Percentiles rank a stretch among this genome's conserved stretches.
Evolutionary conservation across 1,139 yeast species (phyloP).

Genomic region (Suhomyces terraborum): DNA sequence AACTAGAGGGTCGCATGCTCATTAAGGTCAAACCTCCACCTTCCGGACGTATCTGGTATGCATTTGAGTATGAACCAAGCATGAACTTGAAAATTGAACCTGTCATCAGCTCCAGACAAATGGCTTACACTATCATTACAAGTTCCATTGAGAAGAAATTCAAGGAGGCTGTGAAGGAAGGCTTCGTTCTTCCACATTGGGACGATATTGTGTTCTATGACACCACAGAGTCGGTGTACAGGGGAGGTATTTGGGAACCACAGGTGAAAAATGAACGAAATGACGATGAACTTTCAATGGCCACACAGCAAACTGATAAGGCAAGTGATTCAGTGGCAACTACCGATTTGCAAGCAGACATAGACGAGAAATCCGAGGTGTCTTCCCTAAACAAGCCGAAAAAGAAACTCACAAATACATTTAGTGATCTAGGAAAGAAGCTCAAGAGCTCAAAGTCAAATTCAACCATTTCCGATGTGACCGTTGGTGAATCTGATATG

Average conservation of each 20-base stretch:
- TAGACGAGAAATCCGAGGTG: conserved; percentile 6
- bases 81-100: conserved; percentile 82
- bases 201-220: conserved; percentile 79
- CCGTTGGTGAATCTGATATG: conserved; percentile 1
- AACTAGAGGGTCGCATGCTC: conserved; percentile 72
- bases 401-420: conserved; percentile 26
- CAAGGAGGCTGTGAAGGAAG: conserved; percentile 75
- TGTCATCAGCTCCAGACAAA: conserved; percentile 77
- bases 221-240: conserved; percentile 65
- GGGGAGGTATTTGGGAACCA: conserved; percentile 92
- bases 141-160: conserved; percentile 77
- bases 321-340: not conserved
- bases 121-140: conserved; percentile 76
- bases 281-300: conserved; percentile 1
- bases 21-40: conserved; percentile 85
- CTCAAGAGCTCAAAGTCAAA: conserved; percentile 19
- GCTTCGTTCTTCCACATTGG: conserved; percentile 83
- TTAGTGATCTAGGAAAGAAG: conserved; percentile 39
- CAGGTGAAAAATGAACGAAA: conserved; percentile 20
- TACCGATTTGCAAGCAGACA: not conserved
- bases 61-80: conserved; percentile 78
- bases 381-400: conserved; percentile 9
- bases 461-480: not conserved
- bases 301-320: conserved; percentile 8
- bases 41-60: conserved; percentile 86